Base-by-base conservation (phyloP, 164 flowering plant genomes). In the Vitis rotundifolia region DNA sequence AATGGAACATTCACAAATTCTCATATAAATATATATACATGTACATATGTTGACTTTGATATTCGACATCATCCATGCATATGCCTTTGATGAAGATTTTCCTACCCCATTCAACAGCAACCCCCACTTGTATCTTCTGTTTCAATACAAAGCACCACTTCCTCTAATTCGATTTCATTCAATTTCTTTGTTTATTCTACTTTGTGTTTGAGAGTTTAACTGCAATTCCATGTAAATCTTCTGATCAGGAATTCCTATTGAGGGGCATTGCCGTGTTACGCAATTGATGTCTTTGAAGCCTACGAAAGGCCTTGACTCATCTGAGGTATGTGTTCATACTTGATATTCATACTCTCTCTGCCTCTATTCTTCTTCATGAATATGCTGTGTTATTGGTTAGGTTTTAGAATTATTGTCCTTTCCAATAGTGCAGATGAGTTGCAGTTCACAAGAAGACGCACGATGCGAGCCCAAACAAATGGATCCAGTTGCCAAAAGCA, bases 401-500 rank as follows among this genome's bases (percentile, higher is more conserved):
- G 1, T 22, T 22, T 14, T 31, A 11, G 50, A 53, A n/a, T 19
- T 37, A 10, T 50, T 26, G 28, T 29, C 28, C 13, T 11, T 64
- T 4, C 48, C 49, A 51, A 6, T 19, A 26, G 19, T 18, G 70
- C 80, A 78, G 83, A 78, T 68, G 75, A 75, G 74, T 72, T 67
- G 66, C 66, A 59, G 53, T 50, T 59, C 63, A 55, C 63, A 76
- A 37, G 79, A 78, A 59, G 71, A 70, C 56, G 54, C 71, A 69
- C 57, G 47, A 51, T 67, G 52, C 22, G 76, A 71, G 66, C 63
- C 59, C 56, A 67, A 66, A 18, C 26, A 22, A 1, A 22, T 22
- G 77, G 62, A 71, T 31, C 60, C 57, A 48, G 49, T 61, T 51
- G 59, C 70, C 64, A 73, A 61, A 49, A 68, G 26, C 16, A 28